These are phyloP conservation scores for Microthlaspi erraticum DNA, from an alignment of 345 rosid species.

Conservation along the genomic window DNA sequence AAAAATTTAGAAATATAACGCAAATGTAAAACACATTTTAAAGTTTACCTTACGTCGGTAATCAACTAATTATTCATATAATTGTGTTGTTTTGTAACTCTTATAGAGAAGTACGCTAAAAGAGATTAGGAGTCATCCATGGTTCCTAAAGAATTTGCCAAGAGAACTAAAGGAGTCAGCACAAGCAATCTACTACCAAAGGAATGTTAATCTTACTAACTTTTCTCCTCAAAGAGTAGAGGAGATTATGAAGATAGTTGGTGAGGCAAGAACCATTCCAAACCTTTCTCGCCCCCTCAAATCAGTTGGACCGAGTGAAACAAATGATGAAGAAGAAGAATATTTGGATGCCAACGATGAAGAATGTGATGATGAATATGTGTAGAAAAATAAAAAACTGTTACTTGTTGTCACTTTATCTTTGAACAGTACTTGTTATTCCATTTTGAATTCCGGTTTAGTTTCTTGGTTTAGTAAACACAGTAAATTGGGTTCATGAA, in stretches of 20 bases:
- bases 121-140: constrained; percentile 68
- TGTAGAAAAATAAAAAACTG: neutral
- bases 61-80: neutral
- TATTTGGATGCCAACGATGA: constrained; percentile 61
- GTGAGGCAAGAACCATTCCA: constrained; percentile 68
- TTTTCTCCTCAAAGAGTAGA: constrained; percentile 64
- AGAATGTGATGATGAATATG: constrained; percentile 32
- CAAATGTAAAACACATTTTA: neutral
- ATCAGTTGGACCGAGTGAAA: constrained; percentile 35
- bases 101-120: constrained; percentile 64
- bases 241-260: constrained; percentile 61
- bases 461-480: neutral
- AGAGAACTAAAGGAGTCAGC: constrained; percentile 60
- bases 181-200: constrained; percentile 42
- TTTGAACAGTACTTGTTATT: constrained; percentile 59
- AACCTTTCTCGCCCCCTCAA: neutral
- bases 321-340: constrained; percentile 55
- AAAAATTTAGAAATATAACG: neutral
- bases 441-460: constrained; percentile 51
- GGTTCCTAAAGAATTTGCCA: constrained; percentile 74
- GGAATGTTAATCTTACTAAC: constrained; percentile 32
- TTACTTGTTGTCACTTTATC: constrained; percentile 6
- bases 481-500: neutral
- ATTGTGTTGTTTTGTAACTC: neutral
- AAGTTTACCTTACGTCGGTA: neutral